A percentile compares a stretch with the other conserved stretches of the same genome.
Evolutionary conservation across 495 filamentous ascomycete species (phyloP).

Genomic region (Penicillium verhagenii): DNA sequence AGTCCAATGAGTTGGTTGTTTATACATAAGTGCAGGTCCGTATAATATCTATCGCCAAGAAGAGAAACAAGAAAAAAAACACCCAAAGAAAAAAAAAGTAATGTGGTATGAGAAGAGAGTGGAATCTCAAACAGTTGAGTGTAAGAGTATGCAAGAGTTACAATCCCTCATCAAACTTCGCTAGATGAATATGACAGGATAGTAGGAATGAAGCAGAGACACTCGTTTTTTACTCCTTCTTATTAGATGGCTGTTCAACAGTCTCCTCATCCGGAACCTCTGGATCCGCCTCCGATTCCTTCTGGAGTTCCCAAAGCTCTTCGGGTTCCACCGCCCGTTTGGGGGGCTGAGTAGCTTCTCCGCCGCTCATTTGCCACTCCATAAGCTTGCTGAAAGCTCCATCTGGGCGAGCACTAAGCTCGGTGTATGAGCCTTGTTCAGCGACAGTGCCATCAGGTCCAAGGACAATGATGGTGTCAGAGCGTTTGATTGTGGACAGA

Average conservation of each 20-base stretch:
- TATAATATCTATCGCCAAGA: constrained; percentile 20
- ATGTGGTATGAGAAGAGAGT: constrained; percentile 15
- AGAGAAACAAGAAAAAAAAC: constrained; percentile 11
- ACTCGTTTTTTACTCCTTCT: constrained; percentile 18
- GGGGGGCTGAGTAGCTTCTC: constrained; percentile 50
- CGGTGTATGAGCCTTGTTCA: constrained; percentile 75
- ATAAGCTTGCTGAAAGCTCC: constrained; percentile 93
- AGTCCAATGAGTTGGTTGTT: constrained; percentile 10
- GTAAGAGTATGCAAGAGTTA: neutral
- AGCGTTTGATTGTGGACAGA: constrained; percentile 92
- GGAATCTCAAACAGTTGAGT: neutral
- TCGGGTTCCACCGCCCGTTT: constrained; percentile 27
- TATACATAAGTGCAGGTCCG: constrained; percentile 15
- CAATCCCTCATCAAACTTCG: neutral
- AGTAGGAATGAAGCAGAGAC: neutral
- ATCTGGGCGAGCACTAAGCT: constrained; percentile 65
- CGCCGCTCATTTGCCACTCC: constrained; percentile 98
- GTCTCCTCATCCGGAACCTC: constrained; percentile 22
- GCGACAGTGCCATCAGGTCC: constrained; percentile 81
- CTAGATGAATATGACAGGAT: neutral
- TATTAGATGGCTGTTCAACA: constrained; percentile 13
- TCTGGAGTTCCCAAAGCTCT: constrained; percentile 36
- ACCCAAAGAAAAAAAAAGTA: neutral
- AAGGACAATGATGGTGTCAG: constrained; percentile 88
- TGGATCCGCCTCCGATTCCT: constrained; percentile 24